Conservation (phyloP, 495 filamentous ascomycete species). For the Saxophila tyrrhenica region DNA sequence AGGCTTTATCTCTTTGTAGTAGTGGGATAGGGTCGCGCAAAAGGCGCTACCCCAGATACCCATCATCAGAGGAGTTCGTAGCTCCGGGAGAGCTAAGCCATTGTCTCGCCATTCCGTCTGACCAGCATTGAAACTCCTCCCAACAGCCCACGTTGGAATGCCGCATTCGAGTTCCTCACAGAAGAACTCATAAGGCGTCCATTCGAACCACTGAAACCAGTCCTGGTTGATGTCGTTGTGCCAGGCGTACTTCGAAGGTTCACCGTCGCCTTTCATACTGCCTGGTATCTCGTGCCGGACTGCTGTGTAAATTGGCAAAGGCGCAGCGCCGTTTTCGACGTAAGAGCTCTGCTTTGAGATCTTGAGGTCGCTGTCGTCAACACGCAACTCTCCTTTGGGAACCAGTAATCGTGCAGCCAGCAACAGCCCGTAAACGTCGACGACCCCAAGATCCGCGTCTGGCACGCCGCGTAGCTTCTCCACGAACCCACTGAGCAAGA, state of each 20-base stretch:
- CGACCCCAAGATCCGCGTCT: conserved; percentile 71
- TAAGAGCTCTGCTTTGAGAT: conserved; percentile 70
- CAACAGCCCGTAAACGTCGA: conserved; percentile 83
- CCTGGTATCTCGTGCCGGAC: conserved; percentile 93
- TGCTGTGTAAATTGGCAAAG: conserved; percentile 86
- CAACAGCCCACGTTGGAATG: conserved; percentile 89
- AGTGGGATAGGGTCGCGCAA: conserved; percentile 87
- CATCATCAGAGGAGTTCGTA: conserved; percentile 68
- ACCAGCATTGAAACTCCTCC: conserved; percentile 67
- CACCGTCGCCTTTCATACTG: conserved; percentile 31
- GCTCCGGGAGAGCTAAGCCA: conserved; percentile 61
- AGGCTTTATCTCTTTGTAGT: conserved; percentile 85
- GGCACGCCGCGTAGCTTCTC: conserved; percentile 82
- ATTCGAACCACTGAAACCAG: conserved; percentile 98
- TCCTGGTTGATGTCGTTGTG: conserved; percentile 35
- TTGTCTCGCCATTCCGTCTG: conserved; percentile 47
- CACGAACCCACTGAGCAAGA: conserved; percentile 72
- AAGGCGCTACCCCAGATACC: conserved; percentile 94
- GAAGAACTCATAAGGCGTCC: conserved; percentile 91
- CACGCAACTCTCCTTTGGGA: conserved; percentile 66
- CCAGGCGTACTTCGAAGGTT: conserved; percentile 66
- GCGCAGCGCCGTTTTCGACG: conserved; percentile 62
- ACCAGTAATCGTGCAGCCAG: conserved; percentile 74
- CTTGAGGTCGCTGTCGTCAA: conserved; percentile 70
- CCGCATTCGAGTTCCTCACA: conserved; percentile 85